Percentiles rank a stretch among this genome's conserved stretches.
phyloP scores from a whole-genome alignment of 192 early-diverging fungal genomes.

The Fimicolochytrium jonesii region DNA sequence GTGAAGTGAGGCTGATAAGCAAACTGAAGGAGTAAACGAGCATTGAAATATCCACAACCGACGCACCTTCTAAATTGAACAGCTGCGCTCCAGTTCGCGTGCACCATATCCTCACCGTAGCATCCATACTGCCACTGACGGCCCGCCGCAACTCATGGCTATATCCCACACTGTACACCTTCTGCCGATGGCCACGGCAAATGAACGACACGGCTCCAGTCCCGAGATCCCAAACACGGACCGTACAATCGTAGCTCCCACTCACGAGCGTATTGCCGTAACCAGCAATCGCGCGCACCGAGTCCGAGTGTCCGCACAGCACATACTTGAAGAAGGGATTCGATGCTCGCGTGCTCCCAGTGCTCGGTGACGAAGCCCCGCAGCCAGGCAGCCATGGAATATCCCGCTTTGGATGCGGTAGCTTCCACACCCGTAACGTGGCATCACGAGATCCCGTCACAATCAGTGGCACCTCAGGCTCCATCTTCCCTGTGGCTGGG shows the following conservation, averaged over 20 bases:
- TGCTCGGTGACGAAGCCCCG: slow-evolving; percentile 9
- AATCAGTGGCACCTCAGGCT: slow-evolving; percentile 67
- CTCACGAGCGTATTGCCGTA: slow-evolving; percentile 80
- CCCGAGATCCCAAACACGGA: slow-evolving; percentile 86
- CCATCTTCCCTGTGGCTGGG: slow-evolving; percentile 34
- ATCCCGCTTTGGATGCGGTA: slow-evolving; percentile 74
- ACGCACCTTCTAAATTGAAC: slow-evolving; percentile 63
- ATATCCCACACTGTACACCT: slow-evolving; percentile 94
- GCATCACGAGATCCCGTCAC: slow-evolving; percentile 95
- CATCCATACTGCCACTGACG: slow-evolving; percentile 93
- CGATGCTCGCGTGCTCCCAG: slow-evolving; percentile 3
- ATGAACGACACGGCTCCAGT: slow-evolving; percentile 65
- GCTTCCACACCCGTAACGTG: slow-evolving; percentile 86
- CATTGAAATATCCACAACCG: background rate
- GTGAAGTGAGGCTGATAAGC: background rate
- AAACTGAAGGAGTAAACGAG: background rate
- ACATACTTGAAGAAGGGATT: slow-evolving; percentile 84
- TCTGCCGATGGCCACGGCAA: slow-evolving; percentile 83
- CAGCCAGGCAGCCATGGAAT: slow-evolving; percentile 33
- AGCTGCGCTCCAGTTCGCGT: slow-evolving; percentile 75
- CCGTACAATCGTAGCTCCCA: slow-evolving; percentile 87
- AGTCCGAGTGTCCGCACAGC: slow-evolving; percentile 80
- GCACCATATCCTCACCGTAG: slow-evolving; percentile 90
- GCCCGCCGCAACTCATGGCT: slow-evolving; percentile 76
- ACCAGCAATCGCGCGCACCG: slow-evolving; percentile 91